Evolutionary conservation across 2,329 filamentous ascomycete species (phyloP).

Genomic region (Fusarium liriodendri): DNA sequence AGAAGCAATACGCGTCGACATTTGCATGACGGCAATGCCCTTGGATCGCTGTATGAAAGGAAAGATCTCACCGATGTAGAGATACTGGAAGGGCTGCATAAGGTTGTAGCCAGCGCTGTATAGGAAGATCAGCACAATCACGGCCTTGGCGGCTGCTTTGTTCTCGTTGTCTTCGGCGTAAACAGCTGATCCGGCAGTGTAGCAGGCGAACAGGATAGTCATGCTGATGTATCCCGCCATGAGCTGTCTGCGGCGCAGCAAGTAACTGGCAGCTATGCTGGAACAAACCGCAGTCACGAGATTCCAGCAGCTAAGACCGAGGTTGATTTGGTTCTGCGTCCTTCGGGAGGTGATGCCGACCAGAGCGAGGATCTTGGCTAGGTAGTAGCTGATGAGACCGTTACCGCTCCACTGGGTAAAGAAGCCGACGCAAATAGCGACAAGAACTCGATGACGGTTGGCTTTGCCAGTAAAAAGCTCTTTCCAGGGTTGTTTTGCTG

Average conservation of each 20-base stretch:
- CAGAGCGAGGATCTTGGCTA: slow-evolving; percentile 50
- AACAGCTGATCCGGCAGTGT: background rate
- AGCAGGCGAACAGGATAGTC: slow-evolving; percentile 45
- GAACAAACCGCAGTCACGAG: background rate
- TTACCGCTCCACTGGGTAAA: slow-evolving; percentile 43
- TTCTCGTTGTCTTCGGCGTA: slow-evolving; percentile 12
- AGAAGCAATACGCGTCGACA: background rate
- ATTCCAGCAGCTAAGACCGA: slow-evolving; percentile 38
- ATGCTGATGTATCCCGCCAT: slow-evolving; percentile 14
- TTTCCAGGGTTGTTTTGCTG: slow-evolving; percentile 7
- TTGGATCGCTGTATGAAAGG: slow-evolving; percentile 23
- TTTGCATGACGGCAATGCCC: slow-evolving; percentile 12
- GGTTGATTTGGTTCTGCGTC: slow-evolving; percentile 41
- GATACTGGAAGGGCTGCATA: background rate
- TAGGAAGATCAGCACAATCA: slow-evolving; percentile 51
- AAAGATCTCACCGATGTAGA: slow-evolving; percentile 41
- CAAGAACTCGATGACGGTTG: slow-evolving; percentile 43
- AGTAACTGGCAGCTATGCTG: background rate
- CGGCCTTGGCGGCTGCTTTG: slow-evolving; percentile 32
- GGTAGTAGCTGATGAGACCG: slow-evolving; percentile 49
- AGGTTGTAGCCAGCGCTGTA: slow-evolving; percentile 35
- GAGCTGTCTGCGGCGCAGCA: slow-evolving; percentile 43
- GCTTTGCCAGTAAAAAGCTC: slow-evolving; percentile 36
- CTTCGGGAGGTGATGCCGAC: slow-evolving; percentile 50
- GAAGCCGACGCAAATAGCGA: slow-evolving; percentile 41